A percentile compares a stretch with the other conserved stretches of the same genome.
phyloP scores from a whole-genome alignment of 345 rosid species.

The Arabis alpina region DNA sequence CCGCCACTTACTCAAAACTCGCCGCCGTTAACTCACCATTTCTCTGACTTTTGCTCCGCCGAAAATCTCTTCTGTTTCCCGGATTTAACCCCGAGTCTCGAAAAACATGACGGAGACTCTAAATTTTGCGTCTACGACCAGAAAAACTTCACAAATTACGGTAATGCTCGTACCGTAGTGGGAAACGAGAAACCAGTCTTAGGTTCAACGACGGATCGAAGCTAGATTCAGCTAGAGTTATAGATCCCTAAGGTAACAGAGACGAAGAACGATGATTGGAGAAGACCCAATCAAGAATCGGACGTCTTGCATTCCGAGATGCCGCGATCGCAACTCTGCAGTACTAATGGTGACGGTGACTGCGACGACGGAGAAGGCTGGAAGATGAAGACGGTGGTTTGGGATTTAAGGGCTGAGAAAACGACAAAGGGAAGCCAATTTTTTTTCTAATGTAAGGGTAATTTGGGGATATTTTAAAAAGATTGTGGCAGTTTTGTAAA shows the following conservation, averaged over 20 bases:
- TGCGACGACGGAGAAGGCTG: conserved; percentile 44
- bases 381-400: conserved; percentile 39
- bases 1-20: conserved; percentile 69
- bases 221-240: conserved; percentile 64
- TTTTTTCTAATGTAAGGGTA: too few relatives aligned
- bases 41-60: conserved; percentile 77
- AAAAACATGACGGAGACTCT: conserved; percentile 53
- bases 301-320: conserved; percentile 44
- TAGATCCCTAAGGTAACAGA: conserved; percentile 61
- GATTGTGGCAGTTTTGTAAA: too few relatives aligned
- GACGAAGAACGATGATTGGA: conserved; percentile 44
- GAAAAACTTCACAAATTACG: conserved; percentile 84
- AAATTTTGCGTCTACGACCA: conserved; percentile 58
- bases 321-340: conserved; percentile 52
- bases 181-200: conserved; percentile 74
- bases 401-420: conserved; percentile 62
- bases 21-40: conserved; percentile 64
- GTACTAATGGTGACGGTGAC: conserved; percentile 47
- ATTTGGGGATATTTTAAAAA: too few relatives aligned
- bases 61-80: conserved; percentile 90
- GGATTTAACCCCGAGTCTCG: conserved; percentile 50
- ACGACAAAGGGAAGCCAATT: conserved; percentile 86
- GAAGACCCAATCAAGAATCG: conserved; percentile 48
- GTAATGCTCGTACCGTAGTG: conserved; percentile 50
- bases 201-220: conserved; percentile 61